Conservation (phyloP, 2,329 filamentous ascomycete genomes). For the Sporothrix pseudoabietina region DNA sequence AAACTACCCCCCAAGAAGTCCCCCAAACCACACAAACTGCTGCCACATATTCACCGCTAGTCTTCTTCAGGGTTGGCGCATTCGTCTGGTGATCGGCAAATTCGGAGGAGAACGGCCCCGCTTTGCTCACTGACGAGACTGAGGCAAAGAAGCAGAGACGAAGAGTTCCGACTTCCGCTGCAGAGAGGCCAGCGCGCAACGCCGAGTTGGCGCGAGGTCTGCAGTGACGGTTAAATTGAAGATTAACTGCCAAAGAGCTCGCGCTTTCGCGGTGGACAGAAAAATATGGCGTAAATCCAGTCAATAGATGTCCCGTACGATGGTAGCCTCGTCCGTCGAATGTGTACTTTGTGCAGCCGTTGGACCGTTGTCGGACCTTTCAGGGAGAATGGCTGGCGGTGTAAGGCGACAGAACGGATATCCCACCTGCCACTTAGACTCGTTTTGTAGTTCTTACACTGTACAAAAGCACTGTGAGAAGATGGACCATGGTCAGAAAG, state of each 20-base stretch:
- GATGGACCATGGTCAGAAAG: background rate
- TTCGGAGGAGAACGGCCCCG: conserved; percentile 34
- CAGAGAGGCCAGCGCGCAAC: conserved; percentile 3
- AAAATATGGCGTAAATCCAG: background rate
- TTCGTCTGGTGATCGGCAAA: conserved; percentile 27
- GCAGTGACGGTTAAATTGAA: background rate
- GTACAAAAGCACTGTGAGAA: background rate
- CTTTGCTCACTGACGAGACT: conserved; percentile 1
- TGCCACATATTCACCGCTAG: conserved; percentile 24
- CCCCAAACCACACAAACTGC: background rate
- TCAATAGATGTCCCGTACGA: background rate
- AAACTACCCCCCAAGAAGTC: background rate
- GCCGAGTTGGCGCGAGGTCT: conserved; percentile 14
- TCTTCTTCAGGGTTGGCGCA: conserved; percentile 7
- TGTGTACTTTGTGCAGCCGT: background rate
- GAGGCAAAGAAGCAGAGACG: background rate
- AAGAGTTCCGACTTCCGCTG: conserved; percentile 3
- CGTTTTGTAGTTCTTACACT: background rate
- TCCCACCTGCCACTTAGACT: background rate
- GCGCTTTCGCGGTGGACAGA: background rate
- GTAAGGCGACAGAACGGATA: background rate
- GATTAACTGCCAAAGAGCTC: background rate
- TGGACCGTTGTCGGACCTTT: conserved; percentile 16
- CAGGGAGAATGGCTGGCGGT: background rate
- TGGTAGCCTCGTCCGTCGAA: background rate